These are phyloP conservation scores for Physaria fendleri DNA, from an alignment of 345 rosid genomes.

Conservation along the genomic window DNA sequence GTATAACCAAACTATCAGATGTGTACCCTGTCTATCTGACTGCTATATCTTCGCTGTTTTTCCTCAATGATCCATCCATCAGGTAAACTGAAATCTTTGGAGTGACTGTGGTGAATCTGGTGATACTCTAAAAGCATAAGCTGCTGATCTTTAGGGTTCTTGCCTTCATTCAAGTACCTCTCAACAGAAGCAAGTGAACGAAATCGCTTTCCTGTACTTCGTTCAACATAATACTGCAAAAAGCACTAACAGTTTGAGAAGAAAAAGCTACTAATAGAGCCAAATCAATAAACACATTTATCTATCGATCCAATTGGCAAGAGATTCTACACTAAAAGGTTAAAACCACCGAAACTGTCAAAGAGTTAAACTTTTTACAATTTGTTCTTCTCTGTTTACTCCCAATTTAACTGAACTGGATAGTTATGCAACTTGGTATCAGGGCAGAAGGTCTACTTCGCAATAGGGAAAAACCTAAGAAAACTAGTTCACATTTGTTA, in stretches of 20 bases:
- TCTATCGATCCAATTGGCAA: too few species aligned
- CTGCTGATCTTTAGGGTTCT: constrained; percentile 4
- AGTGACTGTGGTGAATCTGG: background rate
- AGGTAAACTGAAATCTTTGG: constrained; percentile 23
- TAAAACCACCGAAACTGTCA: background rate
- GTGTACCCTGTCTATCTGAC: constrained; percentile 21
- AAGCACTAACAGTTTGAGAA: background rate
- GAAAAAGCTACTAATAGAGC: too few species aligned
- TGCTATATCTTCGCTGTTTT: constrained; percentile 8
- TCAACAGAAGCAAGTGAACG: constrained; percentile 46
- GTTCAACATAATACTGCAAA: constrained; percentile 47
- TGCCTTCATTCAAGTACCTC: constrained; percentile 32
- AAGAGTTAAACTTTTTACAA: background rate
- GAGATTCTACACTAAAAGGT: background rate
- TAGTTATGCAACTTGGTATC: background rate
- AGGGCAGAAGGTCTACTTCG: too few species aligned
- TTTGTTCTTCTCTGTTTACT: background rate
- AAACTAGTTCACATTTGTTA: too few species aligned
- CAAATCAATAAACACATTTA: too few species aligned
- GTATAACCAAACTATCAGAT: background rate
- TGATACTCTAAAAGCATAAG: constrained; percentile 1
- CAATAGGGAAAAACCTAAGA: too few species aligned
- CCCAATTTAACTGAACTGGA: background rate
- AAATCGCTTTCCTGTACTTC: constrained; percentile 39
- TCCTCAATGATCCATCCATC: constrained; percentile 26